Evolutionary conservation across 306 rosid genomes (phyloP).

Genomic region (Vigna radiata): DNA sequence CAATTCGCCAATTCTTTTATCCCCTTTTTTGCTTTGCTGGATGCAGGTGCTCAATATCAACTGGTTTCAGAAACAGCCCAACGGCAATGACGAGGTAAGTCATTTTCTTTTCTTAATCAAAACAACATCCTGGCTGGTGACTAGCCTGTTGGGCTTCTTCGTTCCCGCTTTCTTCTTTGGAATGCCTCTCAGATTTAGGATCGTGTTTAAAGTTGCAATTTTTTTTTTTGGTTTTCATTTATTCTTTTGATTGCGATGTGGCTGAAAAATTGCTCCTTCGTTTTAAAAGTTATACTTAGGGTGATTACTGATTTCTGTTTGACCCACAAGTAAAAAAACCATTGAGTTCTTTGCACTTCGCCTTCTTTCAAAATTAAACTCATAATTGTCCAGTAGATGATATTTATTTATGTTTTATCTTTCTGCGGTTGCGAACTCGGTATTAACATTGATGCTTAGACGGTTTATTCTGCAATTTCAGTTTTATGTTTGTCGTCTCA

Average conservation of each 20-base stretch:
- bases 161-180: background rate
- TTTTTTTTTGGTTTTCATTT: constrained; percentile 12
- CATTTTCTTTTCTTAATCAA: background rate
- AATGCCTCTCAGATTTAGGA: constrained; percentile 1
- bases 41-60: constrained; percentile 74
- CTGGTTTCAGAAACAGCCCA: constrained; percentile 93
- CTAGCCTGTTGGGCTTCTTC: background rate
- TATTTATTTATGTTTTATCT: background rate
- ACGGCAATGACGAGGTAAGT: constrained; percentile 88
- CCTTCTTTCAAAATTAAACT: background rate
- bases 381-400: background rate
- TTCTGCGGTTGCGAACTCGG: background rate
- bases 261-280: background rate
- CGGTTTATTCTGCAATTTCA: constrained; percentile 21
- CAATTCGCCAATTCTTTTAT: background rate
- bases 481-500: constrained; percentile 1
- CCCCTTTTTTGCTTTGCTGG: constrained; percentile 6
- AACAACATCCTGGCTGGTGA: background rate
- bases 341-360: background rate
- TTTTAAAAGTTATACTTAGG: background rate
- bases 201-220: background rate
- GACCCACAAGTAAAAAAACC: background rate
- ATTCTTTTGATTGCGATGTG: background rate
- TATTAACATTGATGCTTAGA: background rate
- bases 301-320: background rate